Percentiles rank a stretch among this genome's conserved stretches.
Conservation (phyloP, 345 rosid genomes). For the Gossypium australe region DNA sequence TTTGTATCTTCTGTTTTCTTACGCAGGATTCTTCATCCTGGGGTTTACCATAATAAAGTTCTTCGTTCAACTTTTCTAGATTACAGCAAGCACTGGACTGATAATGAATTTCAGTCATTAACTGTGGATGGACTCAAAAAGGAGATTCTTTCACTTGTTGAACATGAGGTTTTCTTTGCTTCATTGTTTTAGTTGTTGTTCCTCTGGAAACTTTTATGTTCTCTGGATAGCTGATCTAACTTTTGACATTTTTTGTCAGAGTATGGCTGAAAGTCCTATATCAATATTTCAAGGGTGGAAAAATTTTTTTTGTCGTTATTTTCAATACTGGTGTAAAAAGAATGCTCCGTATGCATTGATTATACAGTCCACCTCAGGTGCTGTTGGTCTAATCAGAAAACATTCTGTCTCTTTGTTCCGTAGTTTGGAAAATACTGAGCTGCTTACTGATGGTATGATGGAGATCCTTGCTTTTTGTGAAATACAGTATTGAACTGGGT, state of each 20-base stretch:
- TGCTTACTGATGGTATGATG: slow-evolving; percentile 57
- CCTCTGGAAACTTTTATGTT: not conserved
- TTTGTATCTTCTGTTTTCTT: slow-evolving; percentile 77
- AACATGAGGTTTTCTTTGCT: slow-evolving; percentile 57
- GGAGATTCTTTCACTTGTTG: slow-evolving; percentile 71
- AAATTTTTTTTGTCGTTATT: slow-evolving; percentile 63
- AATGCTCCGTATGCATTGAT: slow-evolving; percentile 69
- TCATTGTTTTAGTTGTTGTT: slow-evolving; percentile 13
- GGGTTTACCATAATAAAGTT: slow-evolving; percentile 52
- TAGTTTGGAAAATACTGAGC: slow-evolving; percentile 57
- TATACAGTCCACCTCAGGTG: slow-evolving; percentile 49
- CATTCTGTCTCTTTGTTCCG: slow-evolving; percentile 74
- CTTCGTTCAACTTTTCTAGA: slow-evolving; percentile 68
- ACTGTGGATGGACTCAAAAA: slow-evolving; percentile 73
- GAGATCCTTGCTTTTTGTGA: slow-evolving; percentile 8
- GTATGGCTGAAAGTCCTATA: slow-evolving; percentile 42
- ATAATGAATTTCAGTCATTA: slow-evolving; percentile 73
- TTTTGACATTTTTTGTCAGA: slow-evolving; percentile 36
- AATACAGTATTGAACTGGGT: slow-evolving; percentile 12
- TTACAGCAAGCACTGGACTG: slow-evolving; percentile 71
- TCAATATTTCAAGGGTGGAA: slow-evolving; percentile 68
- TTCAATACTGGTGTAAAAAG: slow-evolving; percentile 75
- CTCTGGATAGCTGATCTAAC: slow-evolving; percentile 13
- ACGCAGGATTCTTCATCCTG: slow-evolving; percentile 79
- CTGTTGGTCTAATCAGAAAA: slow-evolving; percentile 75